Evolutionary conservation across 495 filamentous ascomycete genomes (phyloP).

Genomic region (Annulohypoxylon stygium): DNA sequence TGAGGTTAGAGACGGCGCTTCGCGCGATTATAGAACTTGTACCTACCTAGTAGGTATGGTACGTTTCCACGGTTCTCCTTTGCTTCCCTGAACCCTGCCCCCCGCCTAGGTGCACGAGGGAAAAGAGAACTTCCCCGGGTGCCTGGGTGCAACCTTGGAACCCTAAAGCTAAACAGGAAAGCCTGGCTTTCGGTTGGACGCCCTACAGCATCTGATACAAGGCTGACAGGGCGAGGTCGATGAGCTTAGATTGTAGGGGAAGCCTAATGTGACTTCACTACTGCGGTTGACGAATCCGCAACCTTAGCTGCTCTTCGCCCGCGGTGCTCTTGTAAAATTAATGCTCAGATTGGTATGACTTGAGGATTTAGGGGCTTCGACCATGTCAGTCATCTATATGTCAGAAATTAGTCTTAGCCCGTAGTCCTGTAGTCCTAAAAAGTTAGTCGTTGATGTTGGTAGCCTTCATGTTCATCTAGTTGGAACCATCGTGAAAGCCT

Average conservation of each 20-base stretch:
- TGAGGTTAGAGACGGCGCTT: constrained; percentile 31
- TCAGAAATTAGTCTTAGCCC: constrained; percentile 12
- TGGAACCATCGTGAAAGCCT: constrained; percentile 32
- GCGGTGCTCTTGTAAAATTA: constrained; percentile 13
- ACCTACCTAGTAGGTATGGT: not conserved
- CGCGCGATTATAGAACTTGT: constrained; percentile 34
- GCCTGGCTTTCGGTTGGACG: constrained; percentile 27
- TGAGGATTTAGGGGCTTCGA: constrained; percentile 10
- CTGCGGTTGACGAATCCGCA: constrained; percentile 27
- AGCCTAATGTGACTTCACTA: constrained; percentile 42
- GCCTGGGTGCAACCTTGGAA: constrained; percentile 9
- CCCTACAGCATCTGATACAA: constrained; percentile 31
- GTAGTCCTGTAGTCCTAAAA: not conserved
- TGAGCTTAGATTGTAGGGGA: constrained; percentile 30
- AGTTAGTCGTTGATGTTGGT: constrained; percentile 18
- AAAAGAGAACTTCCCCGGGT: constrained; percentile 28
- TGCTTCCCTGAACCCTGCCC: constrained; percentile 19
- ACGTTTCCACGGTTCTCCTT: constrained; percentile 2
- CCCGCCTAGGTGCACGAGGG: constrained; percentile 22
- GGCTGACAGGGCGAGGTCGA: constrained; percentile 30
- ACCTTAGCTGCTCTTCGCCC: constrained; percentile 3
- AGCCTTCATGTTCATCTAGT: constrained; percentile 19
- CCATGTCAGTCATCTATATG: constrained; percentile 22
- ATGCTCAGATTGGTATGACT: constrained; percentile 23
- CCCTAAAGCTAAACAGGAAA: constrained; percentile 9